Conservation (phyloP, 257 asterid species). For the Solanum sitiens region DNA sequence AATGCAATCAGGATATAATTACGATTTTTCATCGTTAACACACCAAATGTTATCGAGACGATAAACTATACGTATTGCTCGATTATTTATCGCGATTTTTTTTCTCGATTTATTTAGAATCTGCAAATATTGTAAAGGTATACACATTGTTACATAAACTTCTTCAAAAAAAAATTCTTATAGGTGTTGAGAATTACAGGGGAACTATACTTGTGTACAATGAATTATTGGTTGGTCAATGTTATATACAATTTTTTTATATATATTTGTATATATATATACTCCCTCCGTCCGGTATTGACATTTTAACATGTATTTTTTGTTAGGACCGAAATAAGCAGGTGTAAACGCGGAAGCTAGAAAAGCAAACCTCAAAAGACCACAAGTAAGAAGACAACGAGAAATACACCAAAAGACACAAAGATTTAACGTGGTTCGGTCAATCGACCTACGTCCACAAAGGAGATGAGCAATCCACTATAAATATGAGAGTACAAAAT, state of each 20-base stretch:
- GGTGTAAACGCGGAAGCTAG: too few relatives aligned
- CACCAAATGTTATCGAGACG: slow-evolving; percentile 14
- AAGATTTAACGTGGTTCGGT: too few relatives aligned
- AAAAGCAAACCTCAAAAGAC: too few relatives aligned
- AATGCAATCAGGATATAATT: slow-evolving; percentile 5
- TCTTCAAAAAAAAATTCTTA: not conserved
- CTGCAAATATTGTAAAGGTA: not conserved
- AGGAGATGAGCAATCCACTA: too few relatives aligned
- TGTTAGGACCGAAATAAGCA: too few relatives aligned
- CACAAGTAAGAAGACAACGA: too few relatives aligned
- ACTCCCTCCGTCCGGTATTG: too few relatives aligned
- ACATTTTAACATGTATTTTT: too few relatives aligned
- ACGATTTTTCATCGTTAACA: slow-evolving; percentile 15
- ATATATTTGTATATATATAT: not conserved
- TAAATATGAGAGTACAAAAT: too few relatives aligned
- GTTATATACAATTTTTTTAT: not conserved
- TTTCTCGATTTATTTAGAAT: not conserved
- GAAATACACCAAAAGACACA: too few relatives aligned
- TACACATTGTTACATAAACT: not conserved
- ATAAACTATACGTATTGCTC: not conserved
- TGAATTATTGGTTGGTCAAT: not conserved
- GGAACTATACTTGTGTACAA: not conserved
- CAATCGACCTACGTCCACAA: too few relatives aligned
- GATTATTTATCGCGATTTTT: not conserved
- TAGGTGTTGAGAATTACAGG: not conserved